Evolutionary conservation across 495 filamentous ascomycete species (phyloP), one percentile per base, ranked within the genome.

Genomic region (Penicillium paxilli): DNA sequence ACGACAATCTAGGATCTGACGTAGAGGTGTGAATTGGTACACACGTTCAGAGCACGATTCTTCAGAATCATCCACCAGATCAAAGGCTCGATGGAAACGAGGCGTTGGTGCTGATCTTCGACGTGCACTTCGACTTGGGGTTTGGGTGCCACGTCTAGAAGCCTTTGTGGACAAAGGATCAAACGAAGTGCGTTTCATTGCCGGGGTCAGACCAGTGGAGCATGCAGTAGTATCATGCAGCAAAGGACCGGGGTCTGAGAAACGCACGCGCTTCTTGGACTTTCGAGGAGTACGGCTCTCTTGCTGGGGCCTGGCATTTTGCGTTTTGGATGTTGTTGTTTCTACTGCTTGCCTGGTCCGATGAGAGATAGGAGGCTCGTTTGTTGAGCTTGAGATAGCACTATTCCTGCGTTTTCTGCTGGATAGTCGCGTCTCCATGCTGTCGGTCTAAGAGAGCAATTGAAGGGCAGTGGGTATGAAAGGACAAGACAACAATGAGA

Each of bases 181-280:
- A 35, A 87, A 74, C 0, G 79, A 83, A 1, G 87, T 79, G 16
- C 84, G 81, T 10, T 71, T 70, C 48, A 91, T 71, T 47, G 86
- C 80, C 1, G 87, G 88, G 2, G 88, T 91, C 20, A 92, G 66
- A 12, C 87, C 87, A 0, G 87, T 89, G 2, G 85, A 81, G 37
- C 65, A 55, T 20, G 57, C 49, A 5, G 58, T 54, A 16, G 50
- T 54, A 20, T 67, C 63, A 24, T 67, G 70, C 44, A 65, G 52
- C 9, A 64, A 65, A 24, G 82, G 83, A 3, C 84, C 86, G 5
- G 86, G 86, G 47, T 91, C 86, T 0, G 87, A 90, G 67, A 89
- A 89, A 23, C 88, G 84, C 40, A 88, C 86, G 58, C 77, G 79
- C 61, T 90, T 89, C 58, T 80, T 81, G 10, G 74, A 47, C 58